phyloP scores from a whole-genome alignment of 2,329 filamentous ascomycete genomes.

The Graphilbum sp. region DNA sequence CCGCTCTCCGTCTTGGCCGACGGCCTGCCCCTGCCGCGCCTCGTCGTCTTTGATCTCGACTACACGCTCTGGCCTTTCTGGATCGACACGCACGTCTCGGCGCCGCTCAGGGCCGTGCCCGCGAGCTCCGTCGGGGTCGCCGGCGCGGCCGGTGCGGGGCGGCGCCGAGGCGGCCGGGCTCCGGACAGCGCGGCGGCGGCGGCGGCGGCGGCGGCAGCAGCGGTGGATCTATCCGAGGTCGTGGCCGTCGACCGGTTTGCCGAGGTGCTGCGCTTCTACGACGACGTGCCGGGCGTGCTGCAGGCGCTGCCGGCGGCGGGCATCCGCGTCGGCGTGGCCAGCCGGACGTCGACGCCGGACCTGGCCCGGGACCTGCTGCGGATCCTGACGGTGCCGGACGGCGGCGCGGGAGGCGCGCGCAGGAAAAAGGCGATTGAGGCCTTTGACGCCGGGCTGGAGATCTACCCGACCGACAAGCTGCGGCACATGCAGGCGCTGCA shows the following conservation, averaged over 20 bases:
- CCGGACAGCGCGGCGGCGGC: not conserved
- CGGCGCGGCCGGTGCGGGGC: not conserved
- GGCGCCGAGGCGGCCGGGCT: not conserved
- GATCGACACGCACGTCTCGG: constrained; percentile 81
- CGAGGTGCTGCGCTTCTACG: constrained; percentile 56
- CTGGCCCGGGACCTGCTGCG: constrained; percentile 68
- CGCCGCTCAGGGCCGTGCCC: constrained; percentile 42
- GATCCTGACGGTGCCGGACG: constrained; percentile 41
- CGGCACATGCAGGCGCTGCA: constrained; percentile 65
- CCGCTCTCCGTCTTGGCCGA: constrained; percentile 25
- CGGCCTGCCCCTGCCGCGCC: constrained; percentile 56
- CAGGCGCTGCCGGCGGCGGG: constrained; percentile 33
- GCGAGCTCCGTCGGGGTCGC: constrained; percentile 10
- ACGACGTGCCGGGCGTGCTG: constrained; percentile 51
- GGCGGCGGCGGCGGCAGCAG: too few relatives aligned
- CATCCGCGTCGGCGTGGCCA: constrained; percentile 54
- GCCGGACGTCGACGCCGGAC: constrained; percentile 63
- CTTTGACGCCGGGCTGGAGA: constrained; percentile 46
- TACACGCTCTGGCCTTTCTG: constrained; percentile 99
- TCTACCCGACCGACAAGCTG: constrained; percentile 68
- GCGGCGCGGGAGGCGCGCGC: constrained; percentile 16
- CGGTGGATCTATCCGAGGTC: too few relatives aligned
- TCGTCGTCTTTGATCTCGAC: constrained; percentile 90
- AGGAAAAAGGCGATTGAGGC: constrained; percentile 31
- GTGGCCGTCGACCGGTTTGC: constrained; percentile 35